Evolutionary conservation across 768 basidiomycete species (phyloP).

Genomic region (Tricholoma matsutake): DNA sequence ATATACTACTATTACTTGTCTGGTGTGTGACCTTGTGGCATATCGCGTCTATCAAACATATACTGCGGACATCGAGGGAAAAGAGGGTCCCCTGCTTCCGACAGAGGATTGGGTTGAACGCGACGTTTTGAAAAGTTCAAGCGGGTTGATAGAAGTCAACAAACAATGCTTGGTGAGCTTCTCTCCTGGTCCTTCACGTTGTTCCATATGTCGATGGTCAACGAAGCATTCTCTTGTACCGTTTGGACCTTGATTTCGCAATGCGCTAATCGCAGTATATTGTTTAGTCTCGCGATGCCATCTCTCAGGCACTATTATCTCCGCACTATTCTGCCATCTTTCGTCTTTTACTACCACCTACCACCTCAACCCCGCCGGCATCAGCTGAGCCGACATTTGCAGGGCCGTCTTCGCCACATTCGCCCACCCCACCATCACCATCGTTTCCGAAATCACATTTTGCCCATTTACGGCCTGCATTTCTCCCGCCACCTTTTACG

Average conservation of each 20-base stretch:
- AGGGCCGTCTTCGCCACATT: slow-evolving; percentile 20
- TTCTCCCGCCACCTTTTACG: slow-evolving; percentile 74
- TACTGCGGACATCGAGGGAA: slow-evolving; percentile 52
- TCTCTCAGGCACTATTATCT: slow-evolving; percentile 29
- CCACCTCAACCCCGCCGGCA: slow-evolving; percentile 23
- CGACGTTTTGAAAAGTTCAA: slow-evolving; percentile 62
- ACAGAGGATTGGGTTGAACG: slow-evolving; percentile 76
- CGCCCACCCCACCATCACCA: slow-evolving; percentile 25
- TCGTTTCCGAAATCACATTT: slow-evolving; percentile 38
- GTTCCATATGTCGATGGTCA: neutral
- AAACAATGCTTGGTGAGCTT: slow-evolving; percentile 56
- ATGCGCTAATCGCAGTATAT: slow-evolving; percentile 12
- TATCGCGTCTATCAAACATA: slow-evolving; percentile 71
- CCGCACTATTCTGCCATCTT: slow-evolving; percentile 44
- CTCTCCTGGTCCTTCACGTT: slow-evolving; percentile 24
- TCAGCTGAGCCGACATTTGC: slow-evolving; percentile 23
- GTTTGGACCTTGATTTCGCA: slow-evolving; percentile 4
- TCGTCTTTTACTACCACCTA: slow-evolving; percentile 43
- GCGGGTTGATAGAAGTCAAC: slow-evolving; percentile 74
- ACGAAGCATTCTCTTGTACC: neutral
- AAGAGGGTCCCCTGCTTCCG: slow-evolving; percentile 65
- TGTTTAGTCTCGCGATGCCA: slow-evolving; percentile 31
- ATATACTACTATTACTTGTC: slow-evolving; percentile 64
- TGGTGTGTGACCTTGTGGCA: slow-evolving; percentile 58
- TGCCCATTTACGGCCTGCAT: slow-evolving; percentile 54